These are phyloP conservation scores for Hordeum pubiflorum DNA, from an alignment of 202 grass and related monocot genomes.

Conservation along the genomic window DNA sequence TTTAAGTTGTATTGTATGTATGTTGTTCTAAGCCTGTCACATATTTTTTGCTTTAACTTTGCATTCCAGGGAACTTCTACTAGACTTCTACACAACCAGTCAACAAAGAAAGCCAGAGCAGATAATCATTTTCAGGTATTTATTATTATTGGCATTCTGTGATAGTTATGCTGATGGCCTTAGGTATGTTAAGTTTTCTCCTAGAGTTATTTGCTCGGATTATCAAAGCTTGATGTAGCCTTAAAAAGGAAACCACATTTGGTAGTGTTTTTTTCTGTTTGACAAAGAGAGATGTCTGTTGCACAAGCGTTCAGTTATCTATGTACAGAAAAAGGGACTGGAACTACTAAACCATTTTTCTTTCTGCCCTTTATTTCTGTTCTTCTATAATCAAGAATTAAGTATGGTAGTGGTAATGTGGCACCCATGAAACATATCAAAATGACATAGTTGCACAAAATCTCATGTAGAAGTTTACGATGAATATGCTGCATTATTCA, in stretches of 20 bases:
- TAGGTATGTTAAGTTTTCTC: not conserved
- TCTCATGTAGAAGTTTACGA: not conserved
- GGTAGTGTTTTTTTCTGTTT: not conserved
- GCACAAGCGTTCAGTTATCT: not conserved
- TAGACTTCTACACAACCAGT: constrained; percentile 72
- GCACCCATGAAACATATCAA: not conserved
- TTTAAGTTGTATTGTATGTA: not conserved
- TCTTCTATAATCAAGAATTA: not conserved
- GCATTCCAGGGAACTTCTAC: constrained; percentile 69
- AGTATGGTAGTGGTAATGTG: not conserved
- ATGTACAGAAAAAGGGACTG: not conserved
- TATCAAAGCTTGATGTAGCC: not conserved
- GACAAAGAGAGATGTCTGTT: not conserved
- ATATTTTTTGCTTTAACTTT: constrained; percentile 1
- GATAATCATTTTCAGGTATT: constrained; percentile 88
- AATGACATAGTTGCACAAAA: not conserved
- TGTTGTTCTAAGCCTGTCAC: not conserved
- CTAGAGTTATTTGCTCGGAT: not conserved
- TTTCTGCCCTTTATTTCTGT: not conserved
- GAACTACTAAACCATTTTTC: not conserved
- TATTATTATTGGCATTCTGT: constrained; percentile 4
- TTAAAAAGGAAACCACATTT: not conserved
- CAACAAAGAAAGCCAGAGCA: constrained; percentile 53
- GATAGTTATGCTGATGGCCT: not conserved
- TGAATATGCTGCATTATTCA: not conserved